These are phyloP conservation scores for Triglochin maritima DNA, from an alignment of 106 monocot species.

Conservation along the genomic window DNA sequence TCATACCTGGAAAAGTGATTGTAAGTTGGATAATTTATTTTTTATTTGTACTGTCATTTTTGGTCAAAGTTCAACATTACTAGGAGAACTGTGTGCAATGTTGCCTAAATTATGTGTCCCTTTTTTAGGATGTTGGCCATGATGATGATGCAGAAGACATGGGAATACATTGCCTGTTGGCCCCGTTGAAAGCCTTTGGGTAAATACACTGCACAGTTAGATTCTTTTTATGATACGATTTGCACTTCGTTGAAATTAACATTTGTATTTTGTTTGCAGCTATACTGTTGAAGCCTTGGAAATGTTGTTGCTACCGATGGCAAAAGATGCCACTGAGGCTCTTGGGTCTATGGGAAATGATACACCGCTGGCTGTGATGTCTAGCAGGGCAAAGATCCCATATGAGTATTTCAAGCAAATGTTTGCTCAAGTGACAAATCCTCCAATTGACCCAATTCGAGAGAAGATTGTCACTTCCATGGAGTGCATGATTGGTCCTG, in stretches of 20 bases:
- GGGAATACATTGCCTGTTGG: slow-evolving; percentile 68
- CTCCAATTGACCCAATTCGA: slow-evolving; percentile 95
- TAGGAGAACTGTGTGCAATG: neutral
- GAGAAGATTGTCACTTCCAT: slow-evolving; percentile 99
- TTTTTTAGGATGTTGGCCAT: slow-evolving; percentile 25
- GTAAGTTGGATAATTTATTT: slow-evolving; percentile 30
- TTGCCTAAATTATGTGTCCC: neutral
- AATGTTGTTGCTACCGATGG: slow-evolving; percentile 95
- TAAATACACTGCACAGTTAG: slow-evolving; percentile 15
- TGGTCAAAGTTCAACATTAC: neutral
- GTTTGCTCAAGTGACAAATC: slow-evolving; percentile 99
- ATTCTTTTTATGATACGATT: neutral
- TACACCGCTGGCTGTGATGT: slow-evolving; percentile 95
- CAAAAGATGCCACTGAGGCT: slow-evolving; percentile 84
- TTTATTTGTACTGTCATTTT: neutral
- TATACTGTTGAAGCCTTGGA: slow-evolving; percentile 96
- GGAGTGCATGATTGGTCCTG: slow-evolving; percentile 99
- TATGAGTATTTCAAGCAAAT: slow-evolving; percentile 99
- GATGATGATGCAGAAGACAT: slow-evolving; percentile 50
- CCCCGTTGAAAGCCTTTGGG: slow-evolving; percentile 97
- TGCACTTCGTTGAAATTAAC: neutral
- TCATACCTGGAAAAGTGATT: slow-evolving; percentile 37
- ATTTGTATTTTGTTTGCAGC: slow-evolving; percentile 26
- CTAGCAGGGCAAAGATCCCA: slow-evolving; percentile 76
- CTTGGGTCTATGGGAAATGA: slow-evolving; percentile 99